Base-by-base conservation (phyloP, 805 yeast genomes). In the Metschnikowia continentalis region DNA sequence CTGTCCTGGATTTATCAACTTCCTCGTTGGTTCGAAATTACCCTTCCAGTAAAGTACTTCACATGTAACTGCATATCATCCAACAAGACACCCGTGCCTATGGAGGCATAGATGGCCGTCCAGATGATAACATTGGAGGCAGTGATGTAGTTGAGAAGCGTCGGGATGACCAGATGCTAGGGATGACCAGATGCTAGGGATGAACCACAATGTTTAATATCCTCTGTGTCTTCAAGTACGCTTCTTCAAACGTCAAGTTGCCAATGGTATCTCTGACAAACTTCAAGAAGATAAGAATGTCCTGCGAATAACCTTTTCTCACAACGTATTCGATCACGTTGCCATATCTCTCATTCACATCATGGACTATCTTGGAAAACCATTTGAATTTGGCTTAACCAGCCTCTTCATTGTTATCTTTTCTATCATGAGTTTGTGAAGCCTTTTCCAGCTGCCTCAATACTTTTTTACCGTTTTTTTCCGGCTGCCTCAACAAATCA, bases 191-290 rank as follows among this genome's bases (percentile, higher is more conserved):
- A 57, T 83, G 82, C 0, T 87, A 82, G 2, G 97, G 95, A 66
- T 90, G 90, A 2, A 92, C 86, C 1, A 90, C 85, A 43, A 94
- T 83, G 65, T 92, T 94, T 47, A 92, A 74, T 1, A 89, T 82
- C 57, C 88, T 80, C 42, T 86, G 91, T 0, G 96, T 86, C 54
- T 79, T 81, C 53, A 84, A 74, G 62, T 84, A 90, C 0, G 97
- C 96, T 63, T 94, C 98, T 67, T 92, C 97, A 67, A 94, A 94
- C 0, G 99, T 94, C 65, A 86, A 66, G 60, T 88, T 86, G 2
- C 92, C 96, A 17, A 94, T 79, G 14, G 83, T 79, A 50, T 79
- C 81, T 50, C 85, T 72, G 5, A 90, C 96, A 63, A 84, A 91
- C 59, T 84, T 84, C 66, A 88, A 79, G 53, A 92, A 89, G 5